Base-by-base conservation (phyloP, 1,284 basidiomycete genomes). In the Fistulinella cinereoalba region DNA sequence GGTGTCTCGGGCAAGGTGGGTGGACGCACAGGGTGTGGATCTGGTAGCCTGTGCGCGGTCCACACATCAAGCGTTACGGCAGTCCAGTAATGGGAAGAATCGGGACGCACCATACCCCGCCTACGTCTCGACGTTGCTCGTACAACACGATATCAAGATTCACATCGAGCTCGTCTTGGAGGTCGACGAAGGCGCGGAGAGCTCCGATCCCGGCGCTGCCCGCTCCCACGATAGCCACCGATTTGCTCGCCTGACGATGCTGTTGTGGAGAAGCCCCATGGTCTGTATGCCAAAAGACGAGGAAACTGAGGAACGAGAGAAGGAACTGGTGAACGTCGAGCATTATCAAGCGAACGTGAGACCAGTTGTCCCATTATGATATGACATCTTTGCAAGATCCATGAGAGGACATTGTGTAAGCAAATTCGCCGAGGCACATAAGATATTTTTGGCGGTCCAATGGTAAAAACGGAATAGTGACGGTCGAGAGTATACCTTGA, bases 161-260 rank as follows among this genome's bases (percentile, higher is more conserved):
- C 15, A 52, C 49, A 23, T 64, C 62, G 7, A 61, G 47, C 27
- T 74, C 67, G 16, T 62, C 57, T 4, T 75, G 74, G 4, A 81
- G 55, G 56, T 77, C 74, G 10, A 77, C 59, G 22, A 80, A 58
- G 7, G 71, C 71, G 56, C 77, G 78, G 25, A 83, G 61, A 54
- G 71, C 69, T 1, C 74, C 75, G 16, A 81, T 63, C 3, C 79
- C 80, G 6, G 72, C 76, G 52, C 74, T 80, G 0, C 79, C 80
- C 6, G 71, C 76, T 1, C 74, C 75, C 3, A 76, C 64, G 41
- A 82, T 72, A 8, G 73, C 79, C 38, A 82, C 73, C 1, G 73
- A 74, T 62, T 79, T 81, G 27, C 15, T 38, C 1, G 1, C 18
- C 31, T 29, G 12, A 27, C 25, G 48, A n/a, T n/a, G n/a, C n/a